Evolutionary conservation across 2,329 filamentous ascomycete genomes (phyloP), one percentile per base, ranked within the genome.

Genomic region (Alternaria triticimaculans): DNA sequence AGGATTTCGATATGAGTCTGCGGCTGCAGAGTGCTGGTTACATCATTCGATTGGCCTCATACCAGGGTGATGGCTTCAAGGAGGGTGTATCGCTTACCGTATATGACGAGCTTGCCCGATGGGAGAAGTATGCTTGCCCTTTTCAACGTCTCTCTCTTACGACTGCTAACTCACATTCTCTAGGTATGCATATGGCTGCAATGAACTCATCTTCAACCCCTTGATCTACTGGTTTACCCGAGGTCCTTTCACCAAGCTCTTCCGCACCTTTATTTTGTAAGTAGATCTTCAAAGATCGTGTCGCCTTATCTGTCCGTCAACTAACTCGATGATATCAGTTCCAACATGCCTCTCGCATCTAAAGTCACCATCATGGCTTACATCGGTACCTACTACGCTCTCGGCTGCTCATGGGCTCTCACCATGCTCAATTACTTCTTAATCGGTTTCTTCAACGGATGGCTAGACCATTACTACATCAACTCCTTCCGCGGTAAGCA

Each of bases 401-500:
- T 93, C 62, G 90, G 87, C 4, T 87, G 87, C 0, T 87, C 89
- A 3, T 88, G 90, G 82, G 80, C 89, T n/a, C 82, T 92, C 53
- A 91, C 90, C 0, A 73, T 89, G 1, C 79, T 87, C 62, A 93
- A 93, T 79, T 93, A 93, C 79, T 88, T 92, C 77, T 79, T 91
- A 43, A 84, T 92, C 55, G 91, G 91, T 41, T 92, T 89, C 87
- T 91, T 87, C 81, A 89, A 90, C 71, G 89, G 89, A 33, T 90
- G 90, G 76, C 86, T 94, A 20, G 92, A 94, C 80, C 90, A 92
- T 80, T 94, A 92, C 84, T 93, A 93, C 77, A 84, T 93, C 70
- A 90, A 93, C 80, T 91, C 88, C 20, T 93, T 76, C 87, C 89
- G 87, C 86, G 60, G 60, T 55, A 60, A 33, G 60, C 55, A 26